Evolutionary conservation across 768 basidiomycete species (phyloP).

Genomic region (Coprinellus micaceus): DNA sequence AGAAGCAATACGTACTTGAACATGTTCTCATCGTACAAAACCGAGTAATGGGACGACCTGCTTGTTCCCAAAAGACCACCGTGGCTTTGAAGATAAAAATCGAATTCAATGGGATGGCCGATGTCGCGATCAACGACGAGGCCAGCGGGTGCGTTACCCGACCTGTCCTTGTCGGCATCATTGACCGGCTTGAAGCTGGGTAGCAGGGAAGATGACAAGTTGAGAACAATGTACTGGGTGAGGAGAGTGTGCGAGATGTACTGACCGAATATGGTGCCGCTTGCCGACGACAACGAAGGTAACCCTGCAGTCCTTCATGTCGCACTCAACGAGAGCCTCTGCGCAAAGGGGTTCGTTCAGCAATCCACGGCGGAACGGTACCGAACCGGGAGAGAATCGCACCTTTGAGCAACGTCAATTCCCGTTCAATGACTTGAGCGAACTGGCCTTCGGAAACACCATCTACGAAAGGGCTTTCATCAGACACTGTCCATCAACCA

Average conservation of each 20-base stretch:
- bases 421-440: conserved; percentile 50
- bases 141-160: conserved; percentile 73
- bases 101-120: conserved; percentile 67
- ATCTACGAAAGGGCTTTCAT: conserved; percentile 24
- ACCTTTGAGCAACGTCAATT: conserved; percentile 62
- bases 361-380: no score
- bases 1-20: conserved; percentile 42
- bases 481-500: no score
- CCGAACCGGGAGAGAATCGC: no score
- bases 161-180: conserved; percentile 50
- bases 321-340: conserved; percentile 62
- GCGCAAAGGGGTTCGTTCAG: no score
- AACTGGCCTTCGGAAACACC: conserved; percentile 52
- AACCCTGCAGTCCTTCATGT: conserved; percentile 55
- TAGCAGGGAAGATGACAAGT: conserved; percentile 1
- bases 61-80: conserved; percentile 77
- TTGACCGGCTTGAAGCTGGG: conserved; percentile 31
- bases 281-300: conserved; percentile 82
- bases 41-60: conserved; percentile 44
- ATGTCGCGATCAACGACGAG: conserved; percentile 74
- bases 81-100: conserved; percentile 78
- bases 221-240: not conserved
- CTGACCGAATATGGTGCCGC: conserved; percentile 57
- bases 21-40: conserved; percentile 42
- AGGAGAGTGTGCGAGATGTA: not conserved